Conservation (phyloP, 768 basidiomycete genomes). For the Suillus alpinus region DNA sequence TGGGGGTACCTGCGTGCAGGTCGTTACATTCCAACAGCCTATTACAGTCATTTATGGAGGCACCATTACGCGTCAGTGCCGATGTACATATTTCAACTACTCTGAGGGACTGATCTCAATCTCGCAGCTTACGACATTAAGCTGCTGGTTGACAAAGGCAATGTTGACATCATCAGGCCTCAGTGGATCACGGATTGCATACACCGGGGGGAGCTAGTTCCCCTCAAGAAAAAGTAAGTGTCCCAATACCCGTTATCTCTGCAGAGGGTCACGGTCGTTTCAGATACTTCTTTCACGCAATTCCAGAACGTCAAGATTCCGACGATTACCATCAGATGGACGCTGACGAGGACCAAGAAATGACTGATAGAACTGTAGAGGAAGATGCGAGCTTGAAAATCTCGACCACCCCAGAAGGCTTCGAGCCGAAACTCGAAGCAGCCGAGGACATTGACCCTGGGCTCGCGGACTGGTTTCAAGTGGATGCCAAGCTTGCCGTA, state of each 20-base stretch:
- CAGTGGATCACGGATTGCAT: conserved; percentile 82
- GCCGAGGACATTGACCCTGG: conserved; percentile 43
- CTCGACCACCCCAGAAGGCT: not conserved
- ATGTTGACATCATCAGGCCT: conserved; percentile 73
- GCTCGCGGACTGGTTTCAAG: conserved; percentile 61
- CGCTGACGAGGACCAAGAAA: conserved; percentile 30
- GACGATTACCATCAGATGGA: conserved; percentile 51
- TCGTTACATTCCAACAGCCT: conserved; percentile 52
- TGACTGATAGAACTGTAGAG: conserved; percentile 16
- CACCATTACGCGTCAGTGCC: conserved; percentile 56
- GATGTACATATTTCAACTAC: not conserved
- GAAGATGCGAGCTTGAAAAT: conserved; percentile 12
- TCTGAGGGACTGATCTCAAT: not conserved
- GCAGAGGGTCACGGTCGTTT: not conserved
- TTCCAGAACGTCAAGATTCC: conserved; percentile 42
- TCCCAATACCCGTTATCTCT: not conserved
- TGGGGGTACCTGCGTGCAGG: conserved; percentile 64
- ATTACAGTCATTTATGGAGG: conserved; percentile 70
- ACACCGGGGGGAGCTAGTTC: conserved; percentile 48
- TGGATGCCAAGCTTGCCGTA: conserved; percentile 36
- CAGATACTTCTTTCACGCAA: conserved; percentile 82
- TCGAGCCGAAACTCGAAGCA: conserved; percentile 23
- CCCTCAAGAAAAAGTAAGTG: conserved; percentile 65
- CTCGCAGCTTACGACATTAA: conserved; percentile 66
- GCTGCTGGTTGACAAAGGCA: conserved; percentile 65